These are phyloP conservation scores for Magnusiomyces fungicola DNA, from an alignment of 1,139 yeast genomes.

Conservation along the genomic window DNA sequence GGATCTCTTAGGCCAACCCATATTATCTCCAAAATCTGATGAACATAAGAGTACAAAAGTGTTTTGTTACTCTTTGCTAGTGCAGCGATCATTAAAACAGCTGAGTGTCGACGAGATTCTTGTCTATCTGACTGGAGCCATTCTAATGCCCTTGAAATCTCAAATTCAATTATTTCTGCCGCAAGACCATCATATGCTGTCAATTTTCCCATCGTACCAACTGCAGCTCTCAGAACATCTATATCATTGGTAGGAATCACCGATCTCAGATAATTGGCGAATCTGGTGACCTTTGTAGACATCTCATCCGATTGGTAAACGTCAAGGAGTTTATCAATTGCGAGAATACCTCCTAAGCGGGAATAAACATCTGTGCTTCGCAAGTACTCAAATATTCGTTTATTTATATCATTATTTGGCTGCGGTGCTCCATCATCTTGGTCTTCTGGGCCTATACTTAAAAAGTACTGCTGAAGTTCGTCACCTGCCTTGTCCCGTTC, in stretches of 20 bases:
- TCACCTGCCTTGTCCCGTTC: slow-evolving; percentile 41
- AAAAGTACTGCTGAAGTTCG: slow-evolving; percentile 60
- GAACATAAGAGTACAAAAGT: slow-evolving; percentile 66
- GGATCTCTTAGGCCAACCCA: slow-evolving; percentile 86
- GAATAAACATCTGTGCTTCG: slow-evolving; percentile 67
- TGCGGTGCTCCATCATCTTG: slow-evolving; percentile 73
- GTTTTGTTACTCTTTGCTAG: slow-evolving; percentile 87
- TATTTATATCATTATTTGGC: slow-evolving; percentile 79
- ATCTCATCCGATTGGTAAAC: slow-evolving; percentile 69
- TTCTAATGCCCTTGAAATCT: slow-evolving; percentile 82
- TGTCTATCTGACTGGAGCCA: slow-evolving; percentile 82
- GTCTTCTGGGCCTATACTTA: slow-evolving; percentile 64
- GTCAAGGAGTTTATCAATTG: slow-evolving; percentile 79
- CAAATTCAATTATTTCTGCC: slow-evolving; percentile 88
- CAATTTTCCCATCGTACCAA: slow-evolving; percentile 75
- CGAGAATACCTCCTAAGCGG: slow-evolving; percentile 84
- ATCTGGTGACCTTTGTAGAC: slow-evolving; percentile 83
- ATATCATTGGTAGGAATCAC: slow-evolving; percentile 76
- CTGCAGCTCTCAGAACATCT: slow-evolving; percentile 80
- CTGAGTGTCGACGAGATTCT: slow-evolving; percentile 79
- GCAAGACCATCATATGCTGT: slow-evolving; percentile 88
- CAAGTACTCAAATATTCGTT: slow-evolving; percentile 76
- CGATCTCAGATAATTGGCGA: slow-evolving; percentile 78
- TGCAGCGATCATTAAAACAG: slow-evolving; percentile 74
- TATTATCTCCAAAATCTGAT: slow-evolving; percentile 69